phyloP scores from a whole-genome alignment of 208 protist species.

The Wallacemonas sp. region DNA sequence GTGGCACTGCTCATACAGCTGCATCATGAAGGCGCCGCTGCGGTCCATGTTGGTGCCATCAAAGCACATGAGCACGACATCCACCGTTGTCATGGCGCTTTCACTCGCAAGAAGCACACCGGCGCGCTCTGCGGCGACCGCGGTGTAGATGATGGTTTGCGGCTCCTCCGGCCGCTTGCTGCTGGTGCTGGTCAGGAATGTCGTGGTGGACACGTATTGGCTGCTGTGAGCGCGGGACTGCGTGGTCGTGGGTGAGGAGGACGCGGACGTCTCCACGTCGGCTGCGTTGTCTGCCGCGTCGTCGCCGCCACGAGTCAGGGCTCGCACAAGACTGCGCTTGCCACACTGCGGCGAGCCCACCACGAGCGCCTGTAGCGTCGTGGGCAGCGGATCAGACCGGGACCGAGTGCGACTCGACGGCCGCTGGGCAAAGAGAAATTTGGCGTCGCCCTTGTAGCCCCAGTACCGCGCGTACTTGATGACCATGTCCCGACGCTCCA shows the following conservation, averaged over 20 bases:
- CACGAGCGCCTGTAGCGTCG: conserved; percentile 75
- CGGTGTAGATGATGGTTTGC: conserved; percentile 45
- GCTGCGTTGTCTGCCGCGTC: conserved; percentile 3
- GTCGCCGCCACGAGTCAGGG: conserved; percentile 33
- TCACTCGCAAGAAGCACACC: conserved; percentile 43
- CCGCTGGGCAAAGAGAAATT: conserved; percentile 66
- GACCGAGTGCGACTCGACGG: conserved; percentile 44
- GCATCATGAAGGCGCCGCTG: conserved; percentile 19
- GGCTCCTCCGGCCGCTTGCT: neutral
- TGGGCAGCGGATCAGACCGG: conserved; percentile 52
- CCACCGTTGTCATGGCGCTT: conserved; percentile 52
- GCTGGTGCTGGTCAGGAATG: conserved; percentile 30
- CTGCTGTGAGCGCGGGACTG: neutral
- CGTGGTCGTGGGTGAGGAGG: neutral
- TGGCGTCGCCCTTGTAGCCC: conserved; percentile 84
- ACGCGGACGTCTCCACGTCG: neutral
- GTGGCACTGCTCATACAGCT: conserved; percentile 11
- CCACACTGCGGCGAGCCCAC: conserved; percentile 55
- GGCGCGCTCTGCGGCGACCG: conserved; percentile 36
- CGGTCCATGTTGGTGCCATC: conserved; percentile 46
- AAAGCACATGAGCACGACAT: conserved; percentile 83
- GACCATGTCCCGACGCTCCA: conserved; percentile 63
- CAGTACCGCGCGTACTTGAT: conserved; percentile 85
- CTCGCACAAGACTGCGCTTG: conserved; percentile 49
- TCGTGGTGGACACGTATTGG: conserved; percentile 40